Percentiles rank a stretch among this genome's conserved stretches.
Evolutionary conservation across 495 filamentous ascomycete genomes (phyloP).

Genomic region (Aspergillus taichungensis): DNA sequence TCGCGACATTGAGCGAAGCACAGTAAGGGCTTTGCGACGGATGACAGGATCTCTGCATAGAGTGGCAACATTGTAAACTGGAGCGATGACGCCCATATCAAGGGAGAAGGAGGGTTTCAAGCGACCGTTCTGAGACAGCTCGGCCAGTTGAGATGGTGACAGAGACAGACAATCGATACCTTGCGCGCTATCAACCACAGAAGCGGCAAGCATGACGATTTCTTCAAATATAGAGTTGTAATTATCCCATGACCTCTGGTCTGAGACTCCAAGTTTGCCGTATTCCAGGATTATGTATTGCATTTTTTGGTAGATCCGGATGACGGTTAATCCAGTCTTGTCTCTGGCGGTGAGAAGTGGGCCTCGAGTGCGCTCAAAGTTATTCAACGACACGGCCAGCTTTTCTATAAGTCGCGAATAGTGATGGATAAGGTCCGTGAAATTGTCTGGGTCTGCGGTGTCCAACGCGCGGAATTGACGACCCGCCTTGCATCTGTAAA

Average conservation of each 20-base stretch:
- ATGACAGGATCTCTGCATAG: slow-evolving; percentile 49
- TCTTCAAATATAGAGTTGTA: slow-evolving; percentile 14
- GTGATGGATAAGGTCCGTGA: neutral
- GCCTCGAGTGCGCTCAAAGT: slow-evolving; percentile 8
- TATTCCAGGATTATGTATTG: slow-evolving; percentile 5
- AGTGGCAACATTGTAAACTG: slow-evolving; percentile 48
- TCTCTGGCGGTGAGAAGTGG: slow-evolving; percentile 6
- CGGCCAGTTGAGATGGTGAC: neutral
- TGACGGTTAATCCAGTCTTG: slow-evolving; percentile 9
- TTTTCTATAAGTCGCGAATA: slow-evolving; percentile 3
- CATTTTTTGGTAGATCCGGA: slow-evolving; percentile 9
- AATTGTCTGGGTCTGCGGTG: neutral
- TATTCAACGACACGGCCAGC: slow-evolving; percentile 12
- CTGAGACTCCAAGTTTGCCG: neutral
- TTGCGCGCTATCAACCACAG: slow-evolving; percentile 2
- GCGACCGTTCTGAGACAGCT: too few species aligned
- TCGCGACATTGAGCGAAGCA: slow-evolving; percentile 43
- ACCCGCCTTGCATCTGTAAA: slow-evolving; percentile 1
- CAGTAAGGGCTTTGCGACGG: slow-evolving; percentile 45
- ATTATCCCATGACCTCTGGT: slow-evolving; percentile 9
- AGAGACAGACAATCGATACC: neutral
- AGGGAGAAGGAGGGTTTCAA: slow-evolving; percentile 13
- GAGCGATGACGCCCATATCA: slow-evolving; percentile 41
- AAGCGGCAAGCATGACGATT: slow-evolving; percentile 17
- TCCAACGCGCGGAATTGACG: neutral